Evolutionary conservation across 2,329 filamentous ascomycete species (phyloP).

Genomic region (Fusarium robinianum): DNA sequence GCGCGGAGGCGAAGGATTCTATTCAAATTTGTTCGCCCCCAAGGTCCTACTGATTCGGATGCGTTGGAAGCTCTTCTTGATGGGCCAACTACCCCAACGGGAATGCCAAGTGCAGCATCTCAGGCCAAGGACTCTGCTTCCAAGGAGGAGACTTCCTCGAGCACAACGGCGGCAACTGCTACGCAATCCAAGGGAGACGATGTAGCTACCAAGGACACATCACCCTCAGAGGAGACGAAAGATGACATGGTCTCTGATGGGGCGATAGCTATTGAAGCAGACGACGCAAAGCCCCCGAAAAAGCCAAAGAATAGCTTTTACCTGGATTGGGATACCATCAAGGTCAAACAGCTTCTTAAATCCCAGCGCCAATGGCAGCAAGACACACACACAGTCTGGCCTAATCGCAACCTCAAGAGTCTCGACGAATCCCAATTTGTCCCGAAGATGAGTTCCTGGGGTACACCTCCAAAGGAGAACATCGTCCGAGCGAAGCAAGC

Average conservation of each 20-base stretch:
- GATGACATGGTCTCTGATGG: too few species aligned
- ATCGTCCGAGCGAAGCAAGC: slow-evolving; percentile 49
- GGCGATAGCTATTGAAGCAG: too few species aligned
- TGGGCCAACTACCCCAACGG: slow-evolving; percentile 1
- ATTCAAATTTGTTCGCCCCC: slow-evolving; percentile 42
- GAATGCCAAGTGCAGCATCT: background rate
- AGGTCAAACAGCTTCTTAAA: slow-evolving; percentile 47
- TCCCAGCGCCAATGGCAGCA: slow-evolving; percentile 48
- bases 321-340: slow-evolving; percentile 54
- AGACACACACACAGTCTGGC: slow-evolving; percentile 35
- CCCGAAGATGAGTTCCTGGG: slow-evolving; percentile 55
- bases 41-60: slow-evolving; percentile 47
- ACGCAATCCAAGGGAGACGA: too few species aligned
- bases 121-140: too few species aligned
- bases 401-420: slow-evolving; percentile 29
- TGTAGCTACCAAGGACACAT: too few species aligned
- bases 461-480: slow-evolving; percentile 47
- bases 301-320: slow-evolving; percentile 43
- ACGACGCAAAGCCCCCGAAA: slow-evolving; percentile 2
- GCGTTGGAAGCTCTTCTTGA: slow-evolving; percentile 45
- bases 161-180: too few species aligned
- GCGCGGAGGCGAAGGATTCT: slow-evolving; percentile 55
- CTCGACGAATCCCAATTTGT: slow-evolving; percentile 44
- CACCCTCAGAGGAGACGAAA: too few species aligned
- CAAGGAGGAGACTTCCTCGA: too few species aligned